Evolutionary conservation across 495 filamentous ascomycete genomes (phyloP), one percentile per base, ranked within the genome.

Genomic region (Acidomyces sp.): DNA sequence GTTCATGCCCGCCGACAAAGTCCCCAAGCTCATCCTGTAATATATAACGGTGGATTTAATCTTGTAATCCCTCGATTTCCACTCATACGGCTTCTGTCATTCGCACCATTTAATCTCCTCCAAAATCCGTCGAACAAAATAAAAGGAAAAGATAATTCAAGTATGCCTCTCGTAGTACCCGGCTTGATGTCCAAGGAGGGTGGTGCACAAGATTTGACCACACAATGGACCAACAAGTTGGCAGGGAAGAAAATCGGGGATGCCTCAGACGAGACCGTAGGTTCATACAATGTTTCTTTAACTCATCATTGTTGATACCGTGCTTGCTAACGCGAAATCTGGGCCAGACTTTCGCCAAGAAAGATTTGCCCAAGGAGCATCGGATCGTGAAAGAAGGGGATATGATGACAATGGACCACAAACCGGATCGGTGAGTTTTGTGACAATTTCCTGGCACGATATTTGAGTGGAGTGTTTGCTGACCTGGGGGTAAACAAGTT

Each of bases 321-420:
- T n/a, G 6, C 18, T 20, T 45, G 34, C 24, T 16, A 10, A 39
- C 9, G 10, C 41, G 1, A 6, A 10, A 2, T 26, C 24, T n/a
- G 15, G 26, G 5, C 5, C 21, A 56, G 54, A 54, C 51, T 4
- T 56, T 56, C 28, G 54, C 54, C n/a, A 56, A 56, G 39, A 52
- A 35, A 12, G 45, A 54, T 3, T 39, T 56, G 5, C 54, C 54
- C 1, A 43, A 50, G 39, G 51, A 54, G 31, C 47, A 52, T 39
- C 43, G 54, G 3, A 36, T 56, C 5, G 22, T 56, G 20, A 49
- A 49, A 39, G 48, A 55, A 35, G 54, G 52, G 24, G 52, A 52
- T 37, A 56, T 56, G 54, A 36, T 41, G 25, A 54, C 51, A 3
- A 52, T 54, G 51, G 54, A 56, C 23, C 52, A 54, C 35, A 55